Base-by-base conservation (phyloP, 2,329 filamentous ascomycete genomes). In the Pyrenophora teres region DNA sequence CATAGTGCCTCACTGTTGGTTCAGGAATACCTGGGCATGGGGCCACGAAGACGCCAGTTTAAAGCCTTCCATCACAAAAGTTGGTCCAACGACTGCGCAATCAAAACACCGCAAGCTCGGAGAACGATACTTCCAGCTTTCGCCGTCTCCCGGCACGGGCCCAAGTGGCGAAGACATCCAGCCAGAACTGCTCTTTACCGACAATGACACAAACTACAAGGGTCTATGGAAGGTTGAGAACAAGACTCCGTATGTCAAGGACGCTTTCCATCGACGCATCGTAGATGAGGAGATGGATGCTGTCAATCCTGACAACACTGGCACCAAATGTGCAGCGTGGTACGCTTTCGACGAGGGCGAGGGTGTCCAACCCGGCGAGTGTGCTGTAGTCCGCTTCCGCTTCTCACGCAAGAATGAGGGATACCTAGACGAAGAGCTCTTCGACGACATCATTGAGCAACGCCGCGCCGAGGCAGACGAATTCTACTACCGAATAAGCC, bases 11-110 rank as follows among this genome's bases (percentile, higher is more conserved):
- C 94, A 97, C 54, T 85, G 96, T 45, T 97, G 92, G 91, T 97
- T 97, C 79, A 86, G 93, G 59, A 97, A 97, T 74, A 97, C 92
- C 3, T 97, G 94, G 94, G 85, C 89, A 33, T 97, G 93, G 93
- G 93, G 92, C 18, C 84, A 88, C 57, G 90, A 96, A 68, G 73
- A 85, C 9, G 78, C 81, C 25, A 84, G 88, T 43, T 86, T 87
- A 72, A 96, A 95, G 76, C 94, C 93, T 0, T 85, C 81, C n/a
- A 88, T 97, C 56, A 79, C 81, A 44, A 81, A 85, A 57, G 77
- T 86, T 21, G 83, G 80, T 19, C 84, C 88, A 23, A 86, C 87
- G 40, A 81, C 87, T 47, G 87, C 86, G 48, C 86, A 89, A 67
- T 89, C 91, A n/a, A 85, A 83, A 27, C 93, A 97, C 70, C 80